Conservation (phyloP, 345 rosid species). For the Nephelium lappaceum region DNA sequence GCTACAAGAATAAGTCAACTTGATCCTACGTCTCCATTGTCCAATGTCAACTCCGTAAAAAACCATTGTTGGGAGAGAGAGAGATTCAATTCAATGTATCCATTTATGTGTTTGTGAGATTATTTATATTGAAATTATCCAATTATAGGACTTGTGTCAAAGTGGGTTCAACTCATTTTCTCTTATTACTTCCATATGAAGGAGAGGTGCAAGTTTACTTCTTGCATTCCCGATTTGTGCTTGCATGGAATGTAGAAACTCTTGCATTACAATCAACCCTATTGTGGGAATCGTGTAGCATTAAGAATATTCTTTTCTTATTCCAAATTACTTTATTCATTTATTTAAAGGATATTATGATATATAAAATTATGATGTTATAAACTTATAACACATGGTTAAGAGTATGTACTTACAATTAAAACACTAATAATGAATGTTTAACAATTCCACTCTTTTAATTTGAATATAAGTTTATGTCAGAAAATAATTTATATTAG, state of each 20-base stretch:
- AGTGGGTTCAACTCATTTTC: conserved; percentile 16
- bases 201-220: not conserved
- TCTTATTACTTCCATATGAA: not conserved
- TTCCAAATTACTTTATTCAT: no score
- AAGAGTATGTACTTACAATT: no score
- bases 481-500: no score
- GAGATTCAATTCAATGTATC: not conserved
- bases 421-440: no score
- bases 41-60: not conserved
- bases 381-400: no score
- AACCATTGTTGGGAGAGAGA: conserved; percentile 1
- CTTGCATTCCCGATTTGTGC: not conserved
- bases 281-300: not conserved
- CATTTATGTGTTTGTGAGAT: not conserved
- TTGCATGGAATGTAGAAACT: not conserved
- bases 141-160: not conserved
- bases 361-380: no score
- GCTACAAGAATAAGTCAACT: not conserved
- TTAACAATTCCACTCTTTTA: no score
- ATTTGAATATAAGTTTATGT: no score
- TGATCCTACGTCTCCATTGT: not conserved
- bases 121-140: not conserved
- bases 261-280: not conserved
- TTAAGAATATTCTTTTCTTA: not conserved
- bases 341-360: no score